Conservation (phyloP, 345 rosid species). For the Barbarea vulgaris region DNA sequence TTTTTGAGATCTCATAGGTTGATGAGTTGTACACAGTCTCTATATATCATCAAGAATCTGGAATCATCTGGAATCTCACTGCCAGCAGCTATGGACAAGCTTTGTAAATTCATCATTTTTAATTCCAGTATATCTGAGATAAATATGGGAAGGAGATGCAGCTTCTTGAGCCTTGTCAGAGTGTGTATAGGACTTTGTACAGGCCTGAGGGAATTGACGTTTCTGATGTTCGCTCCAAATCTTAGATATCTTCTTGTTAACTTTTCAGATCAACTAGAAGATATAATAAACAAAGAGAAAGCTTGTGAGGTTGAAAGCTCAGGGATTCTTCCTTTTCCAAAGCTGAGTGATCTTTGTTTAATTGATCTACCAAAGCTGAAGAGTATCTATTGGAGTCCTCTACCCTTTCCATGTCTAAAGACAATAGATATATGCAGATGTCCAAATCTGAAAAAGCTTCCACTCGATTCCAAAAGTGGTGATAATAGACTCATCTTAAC, state of each 20-base stretch:
- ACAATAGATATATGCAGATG: rapidly evolving
- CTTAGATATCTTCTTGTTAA: background rate
- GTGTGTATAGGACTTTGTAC: rapidly evolving
- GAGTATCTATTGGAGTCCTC: constrained; percentile 25
- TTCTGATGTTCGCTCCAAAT: constrained; percentile 24
- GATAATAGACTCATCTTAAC: background rate
- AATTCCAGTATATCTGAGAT: background rate
- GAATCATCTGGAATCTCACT: background rate
- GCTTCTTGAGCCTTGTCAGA: background rate
- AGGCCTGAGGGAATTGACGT: constrained; percentile 11
- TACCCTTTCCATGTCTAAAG: constrained; percentile 8
- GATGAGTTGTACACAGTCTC: background rate
- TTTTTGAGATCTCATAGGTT: constrained; percentile 4
- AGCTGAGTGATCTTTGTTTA: rapidly evolving
- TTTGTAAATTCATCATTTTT: rapidly evolving
- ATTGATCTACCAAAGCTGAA: rapidly evolving
- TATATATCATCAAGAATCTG: background rate
- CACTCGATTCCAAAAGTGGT: constrained; percentile 18
- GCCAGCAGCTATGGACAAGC: background rate
- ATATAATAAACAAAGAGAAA: constrained; percentile 33
- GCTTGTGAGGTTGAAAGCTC: background rate
- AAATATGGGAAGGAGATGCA: background rate
- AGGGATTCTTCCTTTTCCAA: constrained; percentile 7
- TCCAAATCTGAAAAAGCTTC: constrained; percentile 24
- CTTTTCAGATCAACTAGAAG: background rate